Evolutionary conservation across 176 grass and related monocot genomes (phyloP).

Genomic region (Triticum monococcum): DNA sequence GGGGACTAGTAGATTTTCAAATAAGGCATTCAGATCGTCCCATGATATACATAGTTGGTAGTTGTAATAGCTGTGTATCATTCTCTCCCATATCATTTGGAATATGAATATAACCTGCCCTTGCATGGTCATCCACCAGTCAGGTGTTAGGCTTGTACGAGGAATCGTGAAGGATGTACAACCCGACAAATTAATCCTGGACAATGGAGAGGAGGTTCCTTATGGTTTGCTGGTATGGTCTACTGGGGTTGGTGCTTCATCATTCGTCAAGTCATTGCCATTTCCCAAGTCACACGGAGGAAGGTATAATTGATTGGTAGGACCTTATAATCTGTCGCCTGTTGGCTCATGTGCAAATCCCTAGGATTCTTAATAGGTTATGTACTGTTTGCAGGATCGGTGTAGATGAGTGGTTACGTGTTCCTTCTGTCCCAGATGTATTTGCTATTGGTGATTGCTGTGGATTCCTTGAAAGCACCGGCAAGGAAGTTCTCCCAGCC

Average conservation of each 20-base stretch:
- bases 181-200: constrained; percentile 70
- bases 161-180: constrained; percentile 93
- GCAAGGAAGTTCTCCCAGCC: constrained; percentile 79
- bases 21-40: background rate
- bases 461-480: constrained; percentile 85
- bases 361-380: constrained; percentile 8
- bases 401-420: constrained; percentile 80
- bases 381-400: constrained; percentile 60
- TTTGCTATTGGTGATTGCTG: constrained; percentile 94
- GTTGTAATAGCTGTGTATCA: background rate
- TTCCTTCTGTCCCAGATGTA: constrained; percentile 77
- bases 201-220: constrained; percentile 83
- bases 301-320: constrained; percentile 62
- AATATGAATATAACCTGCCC: background rate
- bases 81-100: constrained; percentile 11
- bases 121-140: constrained; percentile 46
- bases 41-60: constrained; percentile 1
- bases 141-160: constrained; percentile 79
- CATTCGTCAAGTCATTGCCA: constrained; percentile 63
- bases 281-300: constrained; percentile 85
- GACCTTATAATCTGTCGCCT: background rate
- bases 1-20: background rate
- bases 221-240: constrained; percentile 97
- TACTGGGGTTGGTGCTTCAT: constrained; percentile 90
- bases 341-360: background rate